Conservation (phyloP, 2,329 filamentous ascomycete species). For the Xylaria sp. region DNA sequence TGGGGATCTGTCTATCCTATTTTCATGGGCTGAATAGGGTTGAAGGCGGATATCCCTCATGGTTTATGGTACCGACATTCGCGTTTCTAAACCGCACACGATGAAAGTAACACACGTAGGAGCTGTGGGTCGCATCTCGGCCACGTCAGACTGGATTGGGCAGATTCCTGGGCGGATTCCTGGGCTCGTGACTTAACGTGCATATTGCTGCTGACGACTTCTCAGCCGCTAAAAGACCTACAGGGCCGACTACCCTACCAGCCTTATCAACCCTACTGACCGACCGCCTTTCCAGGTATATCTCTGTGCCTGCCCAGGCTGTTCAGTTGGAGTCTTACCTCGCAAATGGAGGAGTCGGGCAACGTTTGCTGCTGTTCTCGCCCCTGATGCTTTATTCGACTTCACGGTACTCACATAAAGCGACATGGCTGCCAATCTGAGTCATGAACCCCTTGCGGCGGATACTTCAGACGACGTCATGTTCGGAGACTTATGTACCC, state of each 20-base stretch:
- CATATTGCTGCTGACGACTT: slow-evolving; percentile 10
- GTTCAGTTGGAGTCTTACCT: not conserved
- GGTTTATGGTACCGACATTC: not conserved
- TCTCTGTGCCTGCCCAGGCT: slow-evolving; percentile 1
- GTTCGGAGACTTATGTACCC: not conserved
- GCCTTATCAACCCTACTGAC: slow-evolving; percentile 23
- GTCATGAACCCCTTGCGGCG: not conserved
- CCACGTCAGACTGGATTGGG: slow-evolving; percentile 20
- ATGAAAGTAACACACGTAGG: too few relatives aligned
- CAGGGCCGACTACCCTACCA: slow-evolving; percentile 15
- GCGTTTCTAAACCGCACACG: too few relatives aligned
- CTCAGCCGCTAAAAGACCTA: slow-evolving; percentile 16
- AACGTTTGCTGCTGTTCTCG: not conserved
- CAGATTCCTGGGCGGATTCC: slow-evolving; percentile 10
- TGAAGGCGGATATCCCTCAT: slow-evolving; percentile 9
- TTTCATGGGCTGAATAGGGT: slow-evolving; percentile 16
- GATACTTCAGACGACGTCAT: slow-evolving; percentile 10
- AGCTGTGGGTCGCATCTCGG: slow-evolving; percentile 15
- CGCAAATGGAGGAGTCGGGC: slow-evolving; percentile 1
- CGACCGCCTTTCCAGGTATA: slow-evolving; percentile 19
- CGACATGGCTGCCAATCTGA: slow-evolving; percentile 12
- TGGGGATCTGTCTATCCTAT: not conserved
- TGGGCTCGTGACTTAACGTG: not conserved
- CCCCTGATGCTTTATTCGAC: not conserved
- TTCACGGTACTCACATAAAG: slow-evolving; percentile 5